Evolutionary conservation across 345 rosid species (phyloP).

Genomic region (Crucihimalaya himalaica): DNA sequence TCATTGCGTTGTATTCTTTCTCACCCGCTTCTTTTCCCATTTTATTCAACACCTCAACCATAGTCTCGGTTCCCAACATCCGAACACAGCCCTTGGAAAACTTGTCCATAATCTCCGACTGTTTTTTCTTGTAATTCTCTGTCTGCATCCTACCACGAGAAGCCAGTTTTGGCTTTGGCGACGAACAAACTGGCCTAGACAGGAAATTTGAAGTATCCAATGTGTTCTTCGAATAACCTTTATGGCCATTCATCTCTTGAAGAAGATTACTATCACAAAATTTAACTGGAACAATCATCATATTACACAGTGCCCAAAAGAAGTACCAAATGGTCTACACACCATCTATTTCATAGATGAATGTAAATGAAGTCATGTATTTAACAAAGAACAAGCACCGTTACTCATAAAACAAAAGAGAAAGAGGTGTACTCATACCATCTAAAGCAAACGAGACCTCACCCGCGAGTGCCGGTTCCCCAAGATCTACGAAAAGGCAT

Average conservation of each 20-base stretch:
- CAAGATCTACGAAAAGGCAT: slow-evolving; percentile 20
- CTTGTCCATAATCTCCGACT: slow-evolving; percentile 38
- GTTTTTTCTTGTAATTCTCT: slow-evolving; percentile 44
- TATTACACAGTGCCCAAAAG: background rate
- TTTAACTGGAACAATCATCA: slow-evolving; percentile 14
- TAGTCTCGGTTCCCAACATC: slow-evolving; percentile 57
- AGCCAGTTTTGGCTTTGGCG: slow-evolving; percentile 39
- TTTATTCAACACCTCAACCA: slow-evolving; percentile 50
- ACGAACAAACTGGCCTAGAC: background rate
- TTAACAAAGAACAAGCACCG: background rate
- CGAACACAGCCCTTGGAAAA: slow-evolving; percentile 41
- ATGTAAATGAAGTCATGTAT: background rate
- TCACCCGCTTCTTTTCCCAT: slow-evolving; percentile 69
- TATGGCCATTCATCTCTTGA: background rate
- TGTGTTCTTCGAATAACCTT: background rate
- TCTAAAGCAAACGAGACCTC: slow-evolving; percentile 20
- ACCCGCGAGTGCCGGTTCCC: slow-evolving; percentile 6
- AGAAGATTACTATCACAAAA: background rate
- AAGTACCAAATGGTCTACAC: slow-evolving; percentile 2
- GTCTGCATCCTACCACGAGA: slow-evolving; percentile 57
- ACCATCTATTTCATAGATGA: background rate
- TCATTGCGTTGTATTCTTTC: slow-evolving; percentile 60
- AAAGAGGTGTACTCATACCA: slow-evolving; percentile 22
- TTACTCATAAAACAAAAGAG: background rate
- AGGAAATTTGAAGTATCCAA: slow-evolving; percentile 45